Evolutionary conservation across 2,329 filamentous ascomycete genomes (phyloP), one percentile per base, ranked within the genome.

Genomic region (Scedosporium minutisporum): DNA sequence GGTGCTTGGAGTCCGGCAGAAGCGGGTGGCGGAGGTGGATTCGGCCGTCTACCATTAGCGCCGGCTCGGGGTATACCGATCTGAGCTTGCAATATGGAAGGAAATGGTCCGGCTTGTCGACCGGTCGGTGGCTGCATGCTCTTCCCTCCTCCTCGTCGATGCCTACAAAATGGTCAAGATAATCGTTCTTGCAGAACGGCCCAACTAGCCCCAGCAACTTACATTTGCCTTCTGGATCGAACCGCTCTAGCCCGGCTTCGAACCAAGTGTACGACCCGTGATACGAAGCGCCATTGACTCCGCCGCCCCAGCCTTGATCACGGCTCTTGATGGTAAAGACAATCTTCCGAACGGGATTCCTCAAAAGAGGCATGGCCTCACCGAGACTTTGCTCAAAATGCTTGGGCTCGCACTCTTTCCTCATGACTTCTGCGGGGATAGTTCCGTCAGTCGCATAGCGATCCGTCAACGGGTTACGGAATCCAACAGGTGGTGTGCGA

Each of bases 181-280:
- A 53, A 18, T 12, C 25, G 6, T 23, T 16, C 16, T 18, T 9
- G 23, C 57, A 4, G 57, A 58, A n/a, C 16, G 9, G 3, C 6
- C 1, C 6, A 14, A 6, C 2, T 10, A 18, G 1, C 10, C 2
- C 1, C 12, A 9, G 14, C 6, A 6, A 62, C 70, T 64, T 63
- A 72, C 69, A 68, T 33, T 63, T 53, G 62, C 25, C 71, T 67
- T 0, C 67, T 3, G 12, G 69, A 16, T 63, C 57, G 21, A 84
- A 81, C 3, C 77, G 77, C 70, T 88, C 85, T 16, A 86, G 69
- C 0, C 85, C 85, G 16, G 78, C 83, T 62, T 87, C 85, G 64
- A 87, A 87, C 85, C 85, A 88, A 0, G 85, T 85, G 72, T 74
- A 85, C 0, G 85, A 83, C 2, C 71, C 74, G 0, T 69, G 65